phyloP scores from a whole-genome alignment of 1,284 basidiomycete species.

The Testicularia cyperi region DNA sequence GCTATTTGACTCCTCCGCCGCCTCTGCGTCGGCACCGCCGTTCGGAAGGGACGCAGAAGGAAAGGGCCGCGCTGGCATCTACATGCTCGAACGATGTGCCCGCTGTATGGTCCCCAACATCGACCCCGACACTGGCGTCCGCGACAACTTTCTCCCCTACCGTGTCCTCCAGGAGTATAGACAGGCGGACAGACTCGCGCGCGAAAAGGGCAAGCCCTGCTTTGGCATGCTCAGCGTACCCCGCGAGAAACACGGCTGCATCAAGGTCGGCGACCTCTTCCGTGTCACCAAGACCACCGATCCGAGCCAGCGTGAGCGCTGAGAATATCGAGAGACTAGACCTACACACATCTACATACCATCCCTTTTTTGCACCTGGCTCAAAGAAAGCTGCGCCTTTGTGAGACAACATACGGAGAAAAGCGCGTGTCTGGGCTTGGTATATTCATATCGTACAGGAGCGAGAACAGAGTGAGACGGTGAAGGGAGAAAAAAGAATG shows the following conservation, averaged over 20 bases:
- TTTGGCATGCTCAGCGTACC: slow-evolving; percentile 42
- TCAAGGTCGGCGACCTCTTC: slow-evolving; percentile 37
- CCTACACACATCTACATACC: slow-evolving; percentile 11
- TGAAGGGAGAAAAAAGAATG: too few relatives aligned
- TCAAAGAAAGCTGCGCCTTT: too few relatives aligned
- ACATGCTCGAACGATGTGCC: slow-evolving; percentile 44
- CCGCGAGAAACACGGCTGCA: slow-evolving; percentile 29
- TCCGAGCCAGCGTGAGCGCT: too few relatives aligned
- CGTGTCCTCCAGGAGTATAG: slow-evolving; percentile 43
- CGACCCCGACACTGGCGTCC: slow-evolving; percentile 41
- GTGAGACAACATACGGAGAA: too few relatives aligned
- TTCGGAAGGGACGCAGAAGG: slow-evolving; percentile 33
- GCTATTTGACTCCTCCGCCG: slow-evolving; percentile 18
- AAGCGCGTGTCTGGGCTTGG: too few relatives aligned
- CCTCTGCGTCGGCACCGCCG: slow-evolving; percentile 1
- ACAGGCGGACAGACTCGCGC: slow-evolving; percentile 36
- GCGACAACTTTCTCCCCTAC: slow-evolving; percentile 45
- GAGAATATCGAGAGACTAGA: too few relatives aligned
- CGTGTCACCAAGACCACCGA: slow-evolving; percentile 40
- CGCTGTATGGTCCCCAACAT: slow-evolving; percentile 50
- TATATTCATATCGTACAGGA: too few relatives aligned
- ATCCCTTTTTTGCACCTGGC: too few relatives aligned
- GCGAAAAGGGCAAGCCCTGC: slow-evolving; percentile 46
- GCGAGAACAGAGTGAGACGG: too few relatives aligned
- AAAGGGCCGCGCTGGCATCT: slow-evolving; percentile 39